Percentiles rank a stretch among this genome's conserved stretches.
phyloP scores from a whole-genome alignment of 805 yeast species.

The Candida sonorensis region DNA sequence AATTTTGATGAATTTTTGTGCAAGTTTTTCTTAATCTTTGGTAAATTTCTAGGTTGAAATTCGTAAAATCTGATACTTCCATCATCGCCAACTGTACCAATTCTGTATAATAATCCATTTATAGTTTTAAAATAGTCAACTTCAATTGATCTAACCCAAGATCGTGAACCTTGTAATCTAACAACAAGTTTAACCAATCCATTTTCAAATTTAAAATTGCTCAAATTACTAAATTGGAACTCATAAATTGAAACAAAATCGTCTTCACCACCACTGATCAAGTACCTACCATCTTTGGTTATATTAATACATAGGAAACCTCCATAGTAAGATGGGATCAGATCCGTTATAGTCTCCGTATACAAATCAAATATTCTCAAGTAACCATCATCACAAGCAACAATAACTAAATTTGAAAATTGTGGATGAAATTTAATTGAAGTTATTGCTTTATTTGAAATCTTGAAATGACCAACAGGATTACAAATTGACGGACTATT shows the following conservation, averaged over 20 bases:
- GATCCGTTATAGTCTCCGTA: constrained; percentile 39
- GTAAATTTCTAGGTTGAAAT: constrained; percentile 39
- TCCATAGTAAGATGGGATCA: constrained; percentile 59
- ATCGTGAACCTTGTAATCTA: constrained; percentile 39
- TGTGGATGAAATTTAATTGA: constrained; percentile 36
- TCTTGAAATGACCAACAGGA: constrained; percentile 56
- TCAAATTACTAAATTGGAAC: constrained; percentile 13
- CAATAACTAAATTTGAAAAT: constrained; percentile 32
- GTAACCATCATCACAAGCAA: constrained; percentile 63
- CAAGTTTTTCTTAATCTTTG: constrained; percentile 29
- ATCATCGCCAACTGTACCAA: constrained; percentile 53
- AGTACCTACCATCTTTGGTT: constrained; percentile 41
- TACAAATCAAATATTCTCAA: constrained; percentile 48
- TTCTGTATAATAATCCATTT: constrained; percentile 32
- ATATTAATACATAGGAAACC: constrained; percentile 47
- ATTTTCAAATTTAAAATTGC: constrained; percentile 5
- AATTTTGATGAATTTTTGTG: too few relatives aligned
- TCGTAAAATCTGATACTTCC: constrained; percentile 48
- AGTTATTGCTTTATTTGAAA: constrained; percentile 56
- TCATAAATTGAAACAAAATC: constrained; percentile 42
- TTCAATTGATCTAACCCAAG: constrained; percentile 42
- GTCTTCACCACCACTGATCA: constrained; percentile 49
- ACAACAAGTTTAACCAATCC: constrained; percentile 23
- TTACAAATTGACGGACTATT: constrained; percentile 12
- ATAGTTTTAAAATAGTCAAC: constrained; percentile 34